These are phyloP conservation scores for Spathaspora sp. DNA, from an alignment of 805 yeast genomes.

Conservation along the genomic window DNA sequence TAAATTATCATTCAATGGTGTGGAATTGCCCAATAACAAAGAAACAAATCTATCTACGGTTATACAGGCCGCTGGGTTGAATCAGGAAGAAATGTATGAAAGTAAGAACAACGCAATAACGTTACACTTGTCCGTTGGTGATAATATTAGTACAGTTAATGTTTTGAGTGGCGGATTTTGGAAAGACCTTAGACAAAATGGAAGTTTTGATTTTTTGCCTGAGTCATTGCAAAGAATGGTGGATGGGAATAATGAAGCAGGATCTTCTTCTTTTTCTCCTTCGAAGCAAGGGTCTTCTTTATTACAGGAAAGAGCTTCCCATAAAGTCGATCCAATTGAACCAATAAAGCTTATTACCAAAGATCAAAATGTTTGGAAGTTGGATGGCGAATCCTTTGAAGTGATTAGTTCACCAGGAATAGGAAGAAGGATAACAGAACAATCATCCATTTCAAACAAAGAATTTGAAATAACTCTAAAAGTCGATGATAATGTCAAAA, in stretches of 20 bases:
- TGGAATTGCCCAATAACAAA: background rate
- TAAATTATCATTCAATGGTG: slow-evolving; percentile 10
- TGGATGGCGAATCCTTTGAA: slow-evolving; percentile 23
- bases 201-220: background rate
- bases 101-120: background rate
- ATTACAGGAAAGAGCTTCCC: background rate
- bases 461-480: slow-evolving; percentile 22
- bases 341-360: slow-evolving; percentile 19
- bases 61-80: slow-evolving; percentile 9
- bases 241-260: background rate
- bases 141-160: slow-evolving; percentile 15
- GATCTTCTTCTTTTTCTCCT: background rate
- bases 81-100: background rate
- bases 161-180: slow-evolving; percentile 22
- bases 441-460: slow-evolving; percentile 19
- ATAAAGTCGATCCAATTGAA: slow-evolving; percentile 9
- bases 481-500: slow-evolving; percentile 10
- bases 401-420: slow-evolving; percentile 9
- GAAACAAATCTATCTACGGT: slow-evolving; percentile 6
- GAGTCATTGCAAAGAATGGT: background rate
- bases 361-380: slow-evolving; percentile 19
- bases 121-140: slow-evolving; percentile 12
- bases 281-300: background rate
- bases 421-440: slow-evolving; percentile 17
- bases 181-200: slow-evolving; percentile 15